Evolutionary conservation across 192 early-diverging fungal species (phyloP).

Genomic region (Obelidium mucronatum): DNA sequence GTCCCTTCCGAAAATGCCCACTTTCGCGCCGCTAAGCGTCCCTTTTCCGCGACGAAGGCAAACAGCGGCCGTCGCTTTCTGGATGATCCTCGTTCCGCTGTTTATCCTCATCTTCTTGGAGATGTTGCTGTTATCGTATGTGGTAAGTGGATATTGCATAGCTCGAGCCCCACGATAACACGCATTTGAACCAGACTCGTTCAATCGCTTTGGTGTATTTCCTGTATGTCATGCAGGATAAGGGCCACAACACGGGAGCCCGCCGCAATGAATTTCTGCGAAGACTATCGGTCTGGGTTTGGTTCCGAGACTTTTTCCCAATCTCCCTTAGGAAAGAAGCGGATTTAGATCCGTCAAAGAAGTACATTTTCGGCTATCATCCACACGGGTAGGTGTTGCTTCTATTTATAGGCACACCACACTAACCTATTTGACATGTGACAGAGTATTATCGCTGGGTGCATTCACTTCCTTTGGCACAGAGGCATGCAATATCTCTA

Average conservation of each 20-base stretch:
- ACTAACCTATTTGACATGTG: not conserved
- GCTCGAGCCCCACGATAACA: constrained; percentile 59
- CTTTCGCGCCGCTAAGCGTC: constrained; percentile 71
- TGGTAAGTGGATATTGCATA: not conserved
- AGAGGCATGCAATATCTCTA: constrained; percentile 78
- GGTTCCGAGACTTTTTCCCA: constrained; percentile 84
- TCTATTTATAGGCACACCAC: not conserved
- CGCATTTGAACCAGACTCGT: constrained; percentile 6
- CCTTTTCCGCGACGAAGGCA: constrained; percentile 75
- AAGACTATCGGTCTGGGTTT: constrained; percentile 71
- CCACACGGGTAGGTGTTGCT: constrained; percentile 66
- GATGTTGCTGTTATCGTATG: constrained; percentile 54
- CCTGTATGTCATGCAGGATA: constrained; percentile 78
- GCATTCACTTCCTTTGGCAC: constrained; percentile 84
- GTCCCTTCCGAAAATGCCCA: constrained; percentile 20
- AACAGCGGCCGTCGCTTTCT: constrained; percentile 66
- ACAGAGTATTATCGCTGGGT: constrained; percentile 83
- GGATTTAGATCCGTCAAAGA: constrained; percentile 81
- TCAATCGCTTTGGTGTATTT: constrained; percentile 69
- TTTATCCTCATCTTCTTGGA: constrained; percentile 68
- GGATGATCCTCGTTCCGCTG: constrained; percentile 66
- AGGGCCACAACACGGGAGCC: constrained; percentile 80
- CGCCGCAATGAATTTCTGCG: constrained; percentile 62
- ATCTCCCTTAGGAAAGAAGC: constrained; percentile 79
- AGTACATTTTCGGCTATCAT: constrained; percentile 94